Percentiles rank a stretch among this genome's conserved stretches.
Conservation (phyloP, 768 basidiomycete genomes). For the Rhizopogon vulgaris region DNA sequence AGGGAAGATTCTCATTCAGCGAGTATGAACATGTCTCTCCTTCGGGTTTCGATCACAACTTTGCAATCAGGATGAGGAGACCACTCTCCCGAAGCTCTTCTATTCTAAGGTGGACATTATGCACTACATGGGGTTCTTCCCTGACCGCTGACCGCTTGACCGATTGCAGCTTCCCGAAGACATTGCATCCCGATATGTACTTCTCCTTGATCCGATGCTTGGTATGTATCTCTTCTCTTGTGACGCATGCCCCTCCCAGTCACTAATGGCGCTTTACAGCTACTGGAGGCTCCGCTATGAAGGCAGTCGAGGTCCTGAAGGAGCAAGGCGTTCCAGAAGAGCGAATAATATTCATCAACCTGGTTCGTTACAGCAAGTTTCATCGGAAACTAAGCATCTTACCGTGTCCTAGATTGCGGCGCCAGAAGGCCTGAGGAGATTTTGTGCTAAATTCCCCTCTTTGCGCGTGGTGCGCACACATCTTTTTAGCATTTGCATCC, state of each 20-base stretch:
- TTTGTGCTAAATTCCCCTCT: slow-evolving; percentile 61
- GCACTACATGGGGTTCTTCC: neutral
- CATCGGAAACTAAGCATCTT: slow-evolving; percentile 1
- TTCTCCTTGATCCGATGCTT: slow-evolving; percentile 96
- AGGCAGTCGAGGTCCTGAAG: slow-evolving; percentile 91
- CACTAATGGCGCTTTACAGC: slow-evolving; percentile 34
- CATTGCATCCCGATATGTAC: slow-evolving; percentile 84
- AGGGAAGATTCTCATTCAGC: slow-evolving; percentile 96
- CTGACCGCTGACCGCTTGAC: neutral
- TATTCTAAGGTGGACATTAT: slow-evolving; percentile 61
- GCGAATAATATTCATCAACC: slow-evolving; percentile 89
- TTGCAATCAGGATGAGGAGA: slow-evolving; percentile 80
- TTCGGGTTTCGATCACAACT: neutral
- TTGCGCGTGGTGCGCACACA: neutral
- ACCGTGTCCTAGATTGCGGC: slow-evolving; percentile 61
- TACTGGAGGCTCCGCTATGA: slow-evolving; percentile 96
- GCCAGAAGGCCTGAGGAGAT: slow-evolving; percentile 82
- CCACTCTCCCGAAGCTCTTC: slow-evolving; percentile 87
- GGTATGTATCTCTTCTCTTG: slow-evolving; percentile 40
- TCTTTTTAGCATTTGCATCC: neutral
- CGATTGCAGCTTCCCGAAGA: slow-evolving; percentile 80
- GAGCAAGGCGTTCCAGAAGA: slow-evolving; percentile 92
- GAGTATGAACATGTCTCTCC: slow-evolving; percentile 42
- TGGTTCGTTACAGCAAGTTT: slow-evolving; percentile 42
- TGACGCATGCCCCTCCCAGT: no score